Conservation (phyloP, 768 basidiomycete species). For the Melanogaster broomeanus region DNA sequence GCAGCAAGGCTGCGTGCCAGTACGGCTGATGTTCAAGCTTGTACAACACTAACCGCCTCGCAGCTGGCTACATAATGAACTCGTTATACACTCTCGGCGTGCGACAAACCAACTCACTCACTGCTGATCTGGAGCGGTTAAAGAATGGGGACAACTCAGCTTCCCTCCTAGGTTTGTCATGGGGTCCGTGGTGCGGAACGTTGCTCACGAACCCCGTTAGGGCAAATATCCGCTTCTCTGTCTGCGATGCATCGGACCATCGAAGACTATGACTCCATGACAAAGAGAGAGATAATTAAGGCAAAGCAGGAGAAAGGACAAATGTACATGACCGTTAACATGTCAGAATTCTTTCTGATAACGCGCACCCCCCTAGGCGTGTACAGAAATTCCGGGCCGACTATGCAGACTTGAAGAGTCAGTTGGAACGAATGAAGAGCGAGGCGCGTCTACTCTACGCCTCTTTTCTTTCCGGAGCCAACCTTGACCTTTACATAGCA, state of each 20-base stretch:
- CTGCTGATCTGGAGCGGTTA: constrained; percentile 83
- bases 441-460: constrained; percentile 36
- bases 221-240: constrained; percentile 98
- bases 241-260: constrained; percentile 92
- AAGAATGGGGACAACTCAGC: constrained; percentile 79
- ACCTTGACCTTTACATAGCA: constrained; percentile 41
- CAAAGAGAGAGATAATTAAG: constrained; percentile 92
- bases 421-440: constrained; percentile 79
- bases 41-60: not conserved
- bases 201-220: constrained; percentile 46
- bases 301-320: constrained; percentile 96
- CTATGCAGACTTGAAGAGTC: constrained; percentile 76
- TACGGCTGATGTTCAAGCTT: too few relatives aligned
- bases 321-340: constrained; percentile 54
- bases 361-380: constrained; percentile 56
- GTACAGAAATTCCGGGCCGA: constrained; percentile 91
- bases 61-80: constrained; percentile 65
- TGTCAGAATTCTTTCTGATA: constrained; percentile 4
- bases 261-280: constrained; percentile 97
- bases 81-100: constrained; percentile 93
- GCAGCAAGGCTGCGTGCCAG: not conserved
- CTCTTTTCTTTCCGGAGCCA: not conserved
- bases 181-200: not conserved
- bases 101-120: constrained; percentile 86
- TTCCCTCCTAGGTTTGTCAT: constrained; percentile 75